Evolutionary conservation across 441 rosid species (phyloP).

Genomic region (Populus hybrid): DNA sequence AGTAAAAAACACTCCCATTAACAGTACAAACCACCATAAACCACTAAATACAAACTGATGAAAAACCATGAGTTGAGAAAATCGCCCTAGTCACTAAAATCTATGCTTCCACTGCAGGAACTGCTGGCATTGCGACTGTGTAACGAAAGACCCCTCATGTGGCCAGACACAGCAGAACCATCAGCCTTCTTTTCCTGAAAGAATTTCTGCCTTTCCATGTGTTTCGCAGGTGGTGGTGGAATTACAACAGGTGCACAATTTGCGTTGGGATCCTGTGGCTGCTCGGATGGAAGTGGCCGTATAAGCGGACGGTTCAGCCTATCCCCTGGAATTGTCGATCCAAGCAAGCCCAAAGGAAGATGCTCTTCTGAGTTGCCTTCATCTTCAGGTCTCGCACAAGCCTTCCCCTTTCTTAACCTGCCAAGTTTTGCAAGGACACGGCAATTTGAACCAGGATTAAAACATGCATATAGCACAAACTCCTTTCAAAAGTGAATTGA

Average conservation of each 20-base stretch:
- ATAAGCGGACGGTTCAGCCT: constrained; percentile 87
- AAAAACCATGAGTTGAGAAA: background rate
- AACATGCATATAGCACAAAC: background rate
- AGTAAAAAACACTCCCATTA: background rate
- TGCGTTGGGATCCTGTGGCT: constrained; percentile 30
- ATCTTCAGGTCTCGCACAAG: constrained; percentile 67
- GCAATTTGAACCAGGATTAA: background rate
- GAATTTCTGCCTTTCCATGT: constrained; percentile 79
- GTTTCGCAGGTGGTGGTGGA: constrained; percentile 98
- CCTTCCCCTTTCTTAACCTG: constrained; percentile 92
- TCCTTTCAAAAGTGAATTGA: background rate
- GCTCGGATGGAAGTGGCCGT: constrained; percentile 38
- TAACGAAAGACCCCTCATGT: constrained; percentile 75
- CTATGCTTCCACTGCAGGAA: constrained; percentile 79
- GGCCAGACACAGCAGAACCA: constrained; percentile 56
- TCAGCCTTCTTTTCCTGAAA: constrained; percentile 81
- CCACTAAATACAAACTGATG: constrained; percentile 14
- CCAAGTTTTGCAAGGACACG: background rate
- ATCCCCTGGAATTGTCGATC: constrained; percentile 51
- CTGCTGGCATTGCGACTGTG: constrained; percentile 88
- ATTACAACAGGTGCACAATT: constrained; percentile 51
- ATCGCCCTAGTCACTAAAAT: constrained; percentile 41
- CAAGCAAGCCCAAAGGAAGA: constrained; percentile 36
- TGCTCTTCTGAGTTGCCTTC: no score
- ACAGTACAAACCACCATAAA: background rate